Evolutionary conservation across 768 basidiomycete species (phyloP), one percentile per base, ranked within the genome.

Genomic region (Suillus brevipes): DNA sequence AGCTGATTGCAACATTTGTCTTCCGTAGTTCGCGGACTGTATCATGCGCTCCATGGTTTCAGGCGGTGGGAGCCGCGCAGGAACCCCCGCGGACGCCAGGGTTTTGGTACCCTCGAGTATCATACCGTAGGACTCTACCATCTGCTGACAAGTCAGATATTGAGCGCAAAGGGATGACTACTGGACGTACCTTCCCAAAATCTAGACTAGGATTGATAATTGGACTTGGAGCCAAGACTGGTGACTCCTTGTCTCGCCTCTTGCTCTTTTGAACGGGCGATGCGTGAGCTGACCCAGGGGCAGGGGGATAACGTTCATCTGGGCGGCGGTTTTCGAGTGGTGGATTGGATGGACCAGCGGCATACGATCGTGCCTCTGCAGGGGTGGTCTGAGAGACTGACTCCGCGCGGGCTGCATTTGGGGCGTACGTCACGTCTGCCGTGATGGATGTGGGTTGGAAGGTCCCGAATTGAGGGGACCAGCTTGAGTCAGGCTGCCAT

Each of bases 11-110:
- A 78, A 66, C 64, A 73, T 62, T 43, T 79, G 77, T 49, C 67
- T 68, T 47, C 82, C 79, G 64, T 75, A 77, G 64, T 69, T 72
- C 43, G 83, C 83, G 42, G 82, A 80, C 69, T 82, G 81, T 58
- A 78, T 43, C 78, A 83, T 81, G 64, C 78, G 78, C 13, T 84
- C 83, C n/a, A 83, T 61, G 25, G 61, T 69, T 62, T 82, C 80
- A 12, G 52, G 71, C 23, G 77, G 71, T 68, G 69, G 72, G 42
- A 64, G 60, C 60, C 65, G 72, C 61, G 61, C 70, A 67, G 58
- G 70, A 64, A 71, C 60, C 59, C 67, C 72, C 18, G 66, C 50
- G 16, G 63, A 36, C 62, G 79, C 60, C 64, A 78, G 71, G 68
- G 68, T 73, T 20, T 72, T 74, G n/a, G 79, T 68, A 60, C 66